These are phyloP conservation scores for Ceratorhiza oryzae-sativae DNA, from an alignment of 1,284 basidiomycete genomes.

Conservation along the genomic window DNA sequence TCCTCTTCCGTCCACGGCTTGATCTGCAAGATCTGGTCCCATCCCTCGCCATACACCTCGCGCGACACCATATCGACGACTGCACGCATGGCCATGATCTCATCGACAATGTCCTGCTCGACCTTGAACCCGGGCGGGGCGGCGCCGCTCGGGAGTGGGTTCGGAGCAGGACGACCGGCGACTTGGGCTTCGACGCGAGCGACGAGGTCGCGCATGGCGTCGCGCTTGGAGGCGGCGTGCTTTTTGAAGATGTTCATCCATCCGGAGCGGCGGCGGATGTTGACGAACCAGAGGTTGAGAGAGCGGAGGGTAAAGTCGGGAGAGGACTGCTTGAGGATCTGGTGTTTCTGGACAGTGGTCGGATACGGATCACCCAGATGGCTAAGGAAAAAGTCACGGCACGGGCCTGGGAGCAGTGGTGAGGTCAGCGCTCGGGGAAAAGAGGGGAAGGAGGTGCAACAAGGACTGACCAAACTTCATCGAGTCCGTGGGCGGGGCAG, in stretches of 20 bases:
- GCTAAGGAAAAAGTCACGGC: slow-evolving; percentile 43
- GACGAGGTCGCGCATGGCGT: slow-evolving; percentile 41
- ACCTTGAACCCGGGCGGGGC: slow-evolving; percentile 26
- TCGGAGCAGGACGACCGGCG: slow-evolving; percentile 32
- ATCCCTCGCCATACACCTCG: slow-evolving; percentile 39
- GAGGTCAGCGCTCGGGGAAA: neutral
- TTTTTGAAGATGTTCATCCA: slow-evolving; percentile 44
- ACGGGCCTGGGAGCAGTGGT: too few relatives aligned
- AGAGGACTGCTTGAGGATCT: slow-evolving; percentile 35
- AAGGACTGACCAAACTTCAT: slow-evolving; percentile 34
- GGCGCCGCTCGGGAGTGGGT: slow-evolving; percentile 28
- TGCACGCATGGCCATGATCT: slow-evolving; percentile 36
- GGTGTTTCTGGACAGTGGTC: slow-evolving; percentile 40
- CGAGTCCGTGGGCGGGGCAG: slow-evolving; percentile 32
- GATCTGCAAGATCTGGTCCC: slow-evolving; percentile 30
- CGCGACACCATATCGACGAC: slow-evolving; percentile 42
- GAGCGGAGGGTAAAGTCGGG: slow-evolving; percentile 39
- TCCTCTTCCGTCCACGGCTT: slow-evolving; percentile 40
- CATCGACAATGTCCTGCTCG: slow-evolving; percentile 31
- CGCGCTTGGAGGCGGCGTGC: slow-evolving; percentile 40
- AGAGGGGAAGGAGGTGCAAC: neutral
- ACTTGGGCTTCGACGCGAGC: slow-evolving; percentile 39
- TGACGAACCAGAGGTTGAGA: slow-evolving; percentile 44
- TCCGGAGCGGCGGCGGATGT: slow-evolving; percentile 43
- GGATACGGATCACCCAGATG: slow-evolving; percentile 43